A percentile compares a stretch with the other conserved stretches of the same genome.
These are phyloP conservation scores for Asterophora parasitica DNA, from an alignment of 768 basidiomycete genomes.

Conservation along the genomic window DNA sequence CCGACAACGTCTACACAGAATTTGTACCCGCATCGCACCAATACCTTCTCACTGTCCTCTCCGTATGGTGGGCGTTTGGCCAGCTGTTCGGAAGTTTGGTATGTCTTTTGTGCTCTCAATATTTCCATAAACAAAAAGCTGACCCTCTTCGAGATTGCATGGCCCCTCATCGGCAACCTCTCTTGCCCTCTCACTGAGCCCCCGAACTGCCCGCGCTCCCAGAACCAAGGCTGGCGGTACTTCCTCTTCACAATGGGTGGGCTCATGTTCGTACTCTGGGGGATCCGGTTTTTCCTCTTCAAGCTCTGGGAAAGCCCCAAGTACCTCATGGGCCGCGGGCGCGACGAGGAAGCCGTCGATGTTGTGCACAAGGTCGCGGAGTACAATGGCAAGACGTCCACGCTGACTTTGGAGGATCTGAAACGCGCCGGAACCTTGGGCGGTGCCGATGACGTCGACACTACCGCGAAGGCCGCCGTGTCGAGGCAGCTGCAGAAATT, in stretches of 20 bases:
- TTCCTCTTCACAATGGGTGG: constrained; percentile 72
- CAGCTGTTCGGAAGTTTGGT: constrained; percentile 55
- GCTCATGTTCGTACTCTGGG: constrained; percentile 58
- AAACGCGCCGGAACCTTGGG: constrained; percentile 17
- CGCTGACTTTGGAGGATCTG: constrained; percentile 50
- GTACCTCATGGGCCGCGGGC: constrained; percentile 65
- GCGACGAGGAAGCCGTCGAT: constrained; percentile 56
- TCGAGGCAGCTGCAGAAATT: constrained; percentile 35
- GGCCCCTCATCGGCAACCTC: constrained; percentile 67
- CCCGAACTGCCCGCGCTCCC: constrained; percentile 36
- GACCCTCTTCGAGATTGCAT: constrained; percentile 46
- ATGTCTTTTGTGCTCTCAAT: neutral
- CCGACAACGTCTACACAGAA: constrained; percentile 31
- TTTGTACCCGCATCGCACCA: constrained; percentile 70
- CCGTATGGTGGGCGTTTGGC: constrained; percentile 78
- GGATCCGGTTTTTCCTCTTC: constrained; percentile 63
- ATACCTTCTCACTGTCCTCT: constrained; percentile 69
- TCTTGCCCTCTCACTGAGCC: constrained; percentile 43
- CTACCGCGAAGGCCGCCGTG: constrained; percentile 19
- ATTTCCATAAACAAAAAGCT: neutral
- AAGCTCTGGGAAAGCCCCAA: constrained; percentile 66
- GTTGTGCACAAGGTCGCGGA: constrained; percentile 58
- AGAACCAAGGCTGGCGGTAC: constrained; percentile 74
- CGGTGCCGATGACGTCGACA: constrained; percentile 7
- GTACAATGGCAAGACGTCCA: constrained; percentile 49